These are phyloP conservation scores for Coniferiporia sulphurascens DNA, from an alignment of 1,284 basidiomycete genomes.

Conservation along the genomic window DNA sequence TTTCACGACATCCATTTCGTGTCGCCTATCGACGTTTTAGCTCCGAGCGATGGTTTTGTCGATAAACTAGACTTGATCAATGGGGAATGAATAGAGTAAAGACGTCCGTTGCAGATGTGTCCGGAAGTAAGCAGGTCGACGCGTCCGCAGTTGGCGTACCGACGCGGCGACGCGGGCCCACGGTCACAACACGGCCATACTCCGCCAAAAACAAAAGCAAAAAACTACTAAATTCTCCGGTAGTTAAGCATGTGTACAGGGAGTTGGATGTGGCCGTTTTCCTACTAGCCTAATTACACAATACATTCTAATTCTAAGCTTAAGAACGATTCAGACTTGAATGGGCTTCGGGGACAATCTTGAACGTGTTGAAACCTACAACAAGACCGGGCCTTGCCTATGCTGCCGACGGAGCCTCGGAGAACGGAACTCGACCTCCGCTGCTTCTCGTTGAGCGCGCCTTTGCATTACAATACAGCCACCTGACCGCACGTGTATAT, in stretches of 20 bases:
- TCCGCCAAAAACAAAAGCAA: too few species aligned
- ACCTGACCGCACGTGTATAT: too few species aligned
- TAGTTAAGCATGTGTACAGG: too few species aligned
- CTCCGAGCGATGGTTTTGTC: not conserved
- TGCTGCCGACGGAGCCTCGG: not conserved
- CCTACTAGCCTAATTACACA: too few species aligned
- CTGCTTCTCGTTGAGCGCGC: not conserved
- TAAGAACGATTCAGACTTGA: not conserved
- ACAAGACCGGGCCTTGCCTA: not conserved
- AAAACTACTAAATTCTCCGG: too few species aligned
- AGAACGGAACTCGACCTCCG: not conserved
- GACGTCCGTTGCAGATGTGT: not conserved
- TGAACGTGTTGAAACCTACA: not conserved
- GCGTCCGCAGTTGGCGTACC: not conserved
- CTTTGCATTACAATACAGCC: too few species aligned
- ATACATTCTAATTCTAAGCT: too few species aligned
- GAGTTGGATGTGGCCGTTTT: too few species aligned
- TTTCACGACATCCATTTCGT: constrained; percentile 87
- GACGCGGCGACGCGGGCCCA: not conserved
- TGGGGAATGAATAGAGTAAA: not conserved
- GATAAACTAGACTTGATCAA: not conserved
- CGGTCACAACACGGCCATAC: too few species aligned
- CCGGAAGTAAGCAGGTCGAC: not conserved
- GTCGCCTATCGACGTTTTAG: not conserved
- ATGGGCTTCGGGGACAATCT: not conserved